phyloP scores from a whole-genome alignment of 2,329 filamentous ascomycete species.

The Microcyclospora tardicrescens region DNA sequence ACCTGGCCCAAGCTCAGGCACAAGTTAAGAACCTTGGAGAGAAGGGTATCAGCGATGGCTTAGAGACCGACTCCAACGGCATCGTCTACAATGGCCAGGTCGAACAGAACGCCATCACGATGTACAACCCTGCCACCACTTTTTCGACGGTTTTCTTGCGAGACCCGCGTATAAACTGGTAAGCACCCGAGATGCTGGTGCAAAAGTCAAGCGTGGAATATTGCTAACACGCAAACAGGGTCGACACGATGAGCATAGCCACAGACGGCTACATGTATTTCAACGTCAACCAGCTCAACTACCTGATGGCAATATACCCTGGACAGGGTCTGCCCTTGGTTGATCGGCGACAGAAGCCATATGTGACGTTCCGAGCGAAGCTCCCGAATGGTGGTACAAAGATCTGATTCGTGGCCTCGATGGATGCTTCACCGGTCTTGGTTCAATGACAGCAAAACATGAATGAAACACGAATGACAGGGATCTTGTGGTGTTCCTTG shows the following conservation, averaged over 20 bases:
- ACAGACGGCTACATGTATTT: conserved; percentile 38
- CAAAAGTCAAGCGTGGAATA: no score
- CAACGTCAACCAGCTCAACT: conserved; percentile 38
- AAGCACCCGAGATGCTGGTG: no score
- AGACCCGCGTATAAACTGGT: conserved; percentile 35
- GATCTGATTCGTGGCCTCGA: not conserved
- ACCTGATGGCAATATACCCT: conserved; percentile 24
- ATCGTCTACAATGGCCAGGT: conserved; percentile 35
- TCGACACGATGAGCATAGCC: conserved; percentile 27
- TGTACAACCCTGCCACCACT: conserved; percentile 31
- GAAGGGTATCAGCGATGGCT: conserved; percentile 22
- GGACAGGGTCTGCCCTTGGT: conserved; percentile 16
- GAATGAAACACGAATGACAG: no score
- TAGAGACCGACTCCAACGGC: conserved; percentile 35
- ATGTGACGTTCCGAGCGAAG: conserved; percentile 29
- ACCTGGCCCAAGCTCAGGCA: conserved; percentile 29
- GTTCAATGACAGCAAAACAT: no score
- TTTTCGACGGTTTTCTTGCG: conserved; percentile 30
- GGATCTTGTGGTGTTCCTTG: no score
- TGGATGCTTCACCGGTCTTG: no score
- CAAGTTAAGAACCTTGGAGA: conserved; percentile 31
- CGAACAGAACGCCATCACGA: conserved; percentile 34
- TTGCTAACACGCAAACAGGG: conserved; percentile 3
- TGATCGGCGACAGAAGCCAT: conserved; percentile 32
- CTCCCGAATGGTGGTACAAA: conserved; percentile 32